Evolutionary conservation across 129 eudicot genomes (phyloP), one percentile per base, ranked within the genome.

Genomic region (Scalesia atractyloides): DNA sequence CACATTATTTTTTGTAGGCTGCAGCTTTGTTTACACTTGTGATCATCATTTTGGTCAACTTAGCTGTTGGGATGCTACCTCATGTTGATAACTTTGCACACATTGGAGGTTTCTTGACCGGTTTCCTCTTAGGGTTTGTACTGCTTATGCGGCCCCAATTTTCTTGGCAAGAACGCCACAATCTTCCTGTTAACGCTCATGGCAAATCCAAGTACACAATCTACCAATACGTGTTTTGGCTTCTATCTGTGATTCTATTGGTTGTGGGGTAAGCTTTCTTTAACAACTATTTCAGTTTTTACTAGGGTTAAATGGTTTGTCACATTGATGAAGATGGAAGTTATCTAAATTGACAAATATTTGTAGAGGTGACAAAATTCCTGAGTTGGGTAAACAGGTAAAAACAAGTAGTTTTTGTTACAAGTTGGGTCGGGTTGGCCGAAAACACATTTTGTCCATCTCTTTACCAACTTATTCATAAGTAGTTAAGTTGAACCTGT

Each of bases 1-100:
- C 7, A 19, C 53, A 15, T 64, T 0, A 41, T 9, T 9, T 2
- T 33, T 43, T 74, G 76, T 34, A 92, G 98, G 92, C 87, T 53
- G 96, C 95, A 74, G 95, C 98, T 17, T 84, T 89, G 52, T 58
- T 89, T 60, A 89, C 95, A 5, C 90, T 92, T 5, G 56, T 89
- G 77, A 41, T 92, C 72, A 85, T 87, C 68, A 87, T 92, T 54
- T 80, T 74, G 50, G 82, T 92, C 47, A 92, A 93, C 81, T 79
- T 93, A 72, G 98, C 96, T 12, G 88, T 93, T 24, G 95, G 96
- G 52, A 84, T 93, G 72, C 90, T 93, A 46, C 98, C 98, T 47
- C 96, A 85, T 53, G 95, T 89, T 13, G 98, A 93, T 79, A 93
- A 93, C 73, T 93, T 87, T 69, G 96, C 95, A 7, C 96, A 87